Evolutionary conservation across 176 grass and related monocot genomes (phyloP).

Genomic region (Melocanna baccifera): DNA sequence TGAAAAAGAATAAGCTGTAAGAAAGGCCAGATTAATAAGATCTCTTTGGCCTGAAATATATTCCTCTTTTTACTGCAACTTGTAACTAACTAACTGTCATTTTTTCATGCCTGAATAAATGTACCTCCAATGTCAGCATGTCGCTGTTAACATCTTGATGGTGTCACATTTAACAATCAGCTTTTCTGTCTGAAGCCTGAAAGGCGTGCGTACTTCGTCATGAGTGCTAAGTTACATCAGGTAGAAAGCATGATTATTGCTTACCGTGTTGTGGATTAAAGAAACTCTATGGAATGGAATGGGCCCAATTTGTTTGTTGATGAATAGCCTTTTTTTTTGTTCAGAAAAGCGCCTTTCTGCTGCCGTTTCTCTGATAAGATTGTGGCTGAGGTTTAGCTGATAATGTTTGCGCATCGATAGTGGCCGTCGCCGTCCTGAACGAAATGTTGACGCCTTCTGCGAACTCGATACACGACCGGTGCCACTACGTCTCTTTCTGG

Average conservation of each 20-base stretch:
- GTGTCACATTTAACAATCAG: not conserved
- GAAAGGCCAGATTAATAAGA: constrained; percentile 14
- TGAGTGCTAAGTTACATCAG: not conserved
- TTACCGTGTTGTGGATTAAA: not conserved
- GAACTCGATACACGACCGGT: not conserved
- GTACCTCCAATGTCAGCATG: not conserved
- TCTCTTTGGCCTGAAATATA: not conserved
- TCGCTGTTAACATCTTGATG: not conserved
- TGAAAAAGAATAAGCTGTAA: not conserved
- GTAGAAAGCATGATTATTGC: not conserved
- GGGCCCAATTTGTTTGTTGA: not conserved
- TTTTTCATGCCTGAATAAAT: constrained; percentile 26
- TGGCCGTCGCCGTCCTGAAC: constrained; percentile 7
- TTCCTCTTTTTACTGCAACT: not conserved
- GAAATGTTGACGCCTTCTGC: constrained; percentile 3
- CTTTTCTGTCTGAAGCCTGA: not conserved
- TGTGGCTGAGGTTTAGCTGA: constrained; percentile 8
- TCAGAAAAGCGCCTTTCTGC: not conserved
- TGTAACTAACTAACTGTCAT: constrained; percentile 7
- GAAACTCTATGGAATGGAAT: not conserved
- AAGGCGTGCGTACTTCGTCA: not conserved
- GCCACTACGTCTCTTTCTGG: not conserved
- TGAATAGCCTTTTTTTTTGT: not conserved
- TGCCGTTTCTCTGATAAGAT: constrained; percentile 12
- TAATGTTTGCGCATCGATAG: not conserved